Conservation (phyloP, 306 rosid genomes). For the Boehmeria nivea region DNA sequence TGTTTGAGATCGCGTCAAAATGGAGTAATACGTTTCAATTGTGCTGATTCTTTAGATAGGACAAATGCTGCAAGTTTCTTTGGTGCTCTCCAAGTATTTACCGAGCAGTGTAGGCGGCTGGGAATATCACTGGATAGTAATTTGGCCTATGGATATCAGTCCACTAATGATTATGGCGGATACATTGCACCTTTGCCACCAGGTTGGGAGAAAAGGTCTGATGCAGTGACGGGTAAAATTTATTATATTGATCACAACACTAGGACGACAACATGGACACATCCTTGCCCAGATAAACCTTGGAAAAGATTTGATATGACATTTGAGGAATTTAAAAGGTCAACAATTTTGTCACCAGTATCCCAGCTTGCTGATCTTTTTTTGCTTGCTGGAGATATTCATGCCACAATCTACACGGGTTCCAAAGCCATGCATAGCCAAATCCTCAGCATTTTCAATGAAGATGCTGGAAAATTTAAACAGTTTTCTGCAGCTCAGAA, state of each 20-base stretch:
- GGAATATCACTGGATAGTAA: conserved; percentile 88
- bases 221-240: conserved; percentile 85
- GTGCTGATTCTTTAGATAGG: conserved; percentile 99
- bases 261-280: conserved; percentile 95
- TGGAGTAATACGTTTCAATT: conserved; percentile 88
- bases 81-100: conserved; percentile 90
- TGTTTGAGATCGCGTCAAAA: conserved; percentile 92
- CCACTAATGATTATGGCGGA: conserved; percentile 56
- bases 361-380: conserved; percentile 89
- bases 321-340: conserved; percentile 89
- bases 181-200: conserved; percentile 94
- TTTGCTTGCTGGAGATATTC: conserved; percentile 97
- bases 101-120: conserved; percentile 97
- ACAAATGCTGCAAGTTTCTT: conserved; percentile 99
- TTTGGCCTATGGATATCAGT: conserved; percentile 59
- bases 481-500: conserved; percentile 96
- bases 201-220: conserved; percentile 98
- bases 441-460: conserved; percentile 92
- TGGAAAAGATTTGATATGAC: conserved; percentile 99
- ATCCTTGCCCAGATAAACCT: conserved; percentile 98
- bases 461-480: conserved; percentile 87
- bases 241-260: conserved; percentile 93
- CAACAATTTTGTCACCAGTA: conserved; percentile 85
- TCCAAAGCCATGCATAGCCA: conserved; percentile 99
- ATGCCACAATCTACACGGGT: conserved; percentile 96